Base-by-base conservation (phyloP, 225 moss, liverwort and hornwort genomes). In the Pseudisothecium myosuroides region DNA sequence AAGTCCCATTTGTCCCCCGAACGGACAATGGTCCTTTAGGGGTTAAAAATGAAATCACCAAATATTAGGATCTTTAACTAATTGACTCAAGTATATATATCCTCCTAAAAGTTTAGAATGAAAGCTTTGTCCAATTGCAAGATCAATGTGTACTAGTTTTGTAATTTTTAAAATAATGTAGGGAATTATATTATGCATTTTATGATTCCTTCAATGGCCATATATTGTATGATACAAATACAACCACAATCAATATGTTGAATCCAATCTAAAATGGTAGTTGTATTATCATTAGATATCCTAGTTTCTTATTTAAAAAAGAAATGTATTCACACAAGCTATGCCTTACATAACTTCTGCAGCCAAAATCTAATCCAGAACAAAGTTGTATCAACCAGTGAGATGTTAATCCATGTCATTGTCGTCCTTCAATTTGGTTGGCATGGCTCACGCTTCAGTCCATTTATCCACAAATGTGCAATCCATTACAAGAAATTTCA, bases 331-430 rank as follows among this genome's bases (percentile, higher is more conserved):
- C 2, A 4, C 1, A 45, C 45, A 45, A 28, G 10, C 6, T 3
- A 1, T 19, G 4, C 12, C 32, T 32, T 12, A 4, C 3, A 32
- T 5, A 20, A 32, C 18, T 20, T 12, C 0, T 20, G 8, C 7
- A 50, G 20, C 5, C 5, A 32, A 50, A 7, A 50, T 76, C 4
- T 50, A 47, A 47, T 19, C 49, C 2, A 49, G 19, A 31, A 47
- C 7, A 19, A 76, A 76, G 3, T 50, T 76, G 8, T 76, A 43
- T 1, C 2, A 75, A 75, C 12, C 49, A 52, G 34, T 76, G 34
- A 76, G 14, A 52, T 34, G 8, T 14, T 34, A 76, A 5, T 8
- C 0, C 0, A 1, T 36, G 14, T 36, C 76, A 36, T 54, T 22
- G 14, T 14, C 0, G 0, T 54, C 8, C 52, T 76, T 52, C 13